phyloP scores from a whole-genome alignment of 192 early-diverging fungal species.

The Backusella liffmaniae region DNA sequence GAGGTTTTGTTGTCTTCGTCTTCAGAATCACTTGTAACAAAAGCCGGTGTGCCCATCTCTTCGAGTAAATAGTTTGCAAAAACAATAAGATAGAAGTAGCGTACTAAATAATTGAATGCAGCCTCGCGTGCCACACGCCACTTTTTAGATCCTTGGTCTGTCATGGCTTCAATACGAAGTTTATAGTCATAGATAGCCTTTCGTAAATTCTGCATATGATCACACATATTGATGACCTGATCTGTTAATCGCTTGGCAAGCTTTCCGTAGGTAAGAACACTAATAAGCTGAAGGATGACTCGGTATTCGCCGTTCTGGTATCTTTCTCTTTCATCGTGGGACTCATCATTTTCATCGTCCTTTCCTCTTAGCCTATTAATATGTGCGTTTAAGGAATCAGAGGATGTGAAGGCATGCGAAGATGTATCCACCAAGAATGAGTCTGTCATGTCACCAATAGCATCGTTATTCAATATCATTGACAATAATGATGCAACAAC shows the following conservation, averaged over 20 bases:
- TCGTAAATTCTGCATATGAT: constrained; percentile 66
- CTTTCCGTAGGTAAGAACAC: constrained; percentile 61
- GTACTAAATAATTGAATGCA: constrained; percentile 56
- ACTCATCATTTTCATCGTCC: constrained; percentile 15
- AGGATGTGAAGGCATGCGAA: not conserved
- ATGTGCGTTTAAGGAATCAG: not conserved
- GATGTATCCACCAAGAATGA: constrained; percentile 15
- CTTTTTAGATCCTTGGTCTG: constrained; percentile 35
- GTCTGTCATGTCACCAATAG: constrained; percentile 18
- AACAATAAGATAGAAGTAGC: constrained; percentile 65
- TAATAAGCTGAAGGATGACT: constrained; percentile 54
- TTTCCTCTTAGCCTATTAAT: not conserved
- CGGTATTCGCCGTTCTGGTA: constrained; percentile 57
- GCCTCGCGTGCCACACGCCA: constrained; percentile 36
- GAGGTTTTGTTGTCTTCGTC: not conserved
- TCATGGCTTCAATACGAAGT: constrained; percentile 45
- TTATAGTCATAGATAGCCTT: constrained; percentile 60
- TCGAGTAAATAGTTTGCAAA: constrained; percentile 68
- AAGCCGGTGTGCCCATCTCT: constrained; percentile 21
- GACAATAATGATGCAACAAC: constrained; percentile 53
- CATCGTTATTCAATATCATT: constrained; percentile 47
- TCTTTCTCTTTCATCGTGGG: constrained; percentile 26
- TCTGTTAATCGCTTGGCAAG: constrained; percentile 59
- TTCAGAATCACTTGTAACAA: not conserved
- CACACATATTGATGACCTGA: constrained; percentile 59